These are phyloP conservation scores for Conoideocrella luteorostrata DNA, from an alignment of 2,329 filamentous ascomycete species.

Conservation along the genomic window DNA sequence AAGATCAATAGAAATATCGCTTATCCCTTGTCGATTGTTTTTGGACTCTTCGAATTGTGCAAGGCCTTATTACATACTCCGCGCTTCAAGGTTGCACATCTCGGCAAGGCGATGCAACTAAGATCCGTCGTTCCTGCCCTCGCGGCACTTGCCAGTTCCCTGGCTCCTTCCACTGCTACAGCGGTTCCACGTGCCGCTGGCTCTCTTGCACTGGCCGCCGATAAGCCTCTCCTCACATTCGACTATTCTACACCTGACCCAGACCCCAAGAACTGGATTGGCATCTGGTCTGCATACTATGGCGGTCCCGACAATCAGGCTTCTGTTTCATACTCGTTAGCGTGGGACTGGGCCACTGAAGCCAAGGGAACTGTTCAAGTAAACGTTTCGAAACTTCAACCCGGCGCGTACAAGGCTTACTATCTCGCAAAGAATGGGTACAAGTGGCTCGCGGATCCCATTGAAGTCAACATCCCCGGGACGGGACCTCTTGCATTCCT, in stretches of 20 bases:
- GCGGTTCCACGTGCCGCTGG: too few species aligned
- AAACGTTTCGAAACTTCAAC: constrained; percentile 15
- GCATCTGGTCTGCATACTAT: constrained; percentile 24
- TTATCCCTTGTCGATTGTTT: too few species aligned
- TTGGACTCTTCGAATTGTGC: too few species aligned
- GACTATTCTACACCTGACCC: constrained; percentile 24
- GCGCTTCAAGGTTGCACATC: too few species aligned
- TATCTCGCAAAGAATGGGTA: constrained; percentile 30
- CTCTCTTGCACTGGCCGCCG: too few species aligned
- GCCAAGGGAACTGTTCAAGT: constrained; percentile 22
- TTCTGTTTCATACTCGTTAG: constrained; percentile 20
- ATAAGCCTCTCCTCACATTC: constrained; percentile 24
- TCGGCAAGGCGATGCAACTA: too few species aligned
- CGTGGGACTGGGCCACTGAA: constrained; percentile 27
- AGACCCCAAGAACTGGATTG: constrained; percentile 31
- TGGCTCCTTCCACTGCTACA: too few species aligned
- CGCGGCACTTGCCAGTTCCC: too few species aligned
- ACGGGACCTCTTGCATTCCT: constrained; percentile 23
- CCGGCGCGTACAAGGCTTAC: constrained; percentile 29
- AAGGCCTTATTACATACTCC: too few species aligned
- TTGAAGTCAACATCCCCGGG: constrained; percentile 21
- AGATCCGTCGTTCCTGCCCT: too few species aligned
- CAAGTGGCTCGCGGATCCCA: constrained; percentile 27
- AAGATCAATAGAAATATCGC: too few species aligned
- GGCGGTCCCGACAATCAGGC: constrained; percentile 28